Evolutionary conservation across 768 basidiomycete genomes (phyloP).

Genomic region (Pulveroboletus sp.): DNA sequence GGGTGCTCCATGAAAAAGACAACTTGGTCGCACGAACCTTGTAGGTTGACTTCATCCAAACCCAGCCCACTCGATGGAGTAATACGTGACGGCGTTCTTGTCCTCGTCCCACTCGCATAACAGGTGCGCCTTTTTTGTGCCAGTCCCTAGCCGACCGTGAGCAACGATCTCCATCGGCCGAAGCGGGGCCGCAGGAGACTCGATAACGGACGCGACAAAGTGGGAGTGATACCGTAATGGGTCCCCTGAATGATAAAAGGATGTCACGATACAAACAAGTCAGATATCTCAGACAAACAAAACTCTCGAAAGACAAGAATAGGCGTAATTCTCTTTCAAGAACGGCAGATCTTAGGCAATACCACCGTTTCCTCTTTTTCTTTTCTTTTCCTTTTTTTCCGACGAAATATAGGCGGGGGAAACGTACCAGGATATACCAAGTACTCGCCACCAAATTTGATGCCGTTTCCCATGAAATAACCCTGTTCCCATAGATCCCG

Average conservation of each 20-base stretch:
- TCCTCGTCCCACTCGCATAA: constrained; percentile 84
- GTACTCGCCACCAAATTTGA: constrained; percentile 95
- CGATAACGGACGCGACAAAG: constrained; percentile 80
- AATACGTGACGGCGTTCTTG: constrained; percentile 60
- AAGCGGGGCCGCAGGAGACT: constrained; percentile 54
- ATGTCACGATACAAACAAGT: constrained; percentile 1
- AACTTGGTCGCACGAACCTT: background rate
- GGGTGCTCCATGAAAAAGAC: background rate
- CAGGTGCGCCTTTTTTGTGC: constrained; percentile 93
- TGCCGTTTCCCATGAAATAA: constrained; percentile 82
- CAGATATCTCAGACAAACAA: constrained; percentile 4
- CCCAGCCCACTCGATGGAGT: constrained; percentile 87
- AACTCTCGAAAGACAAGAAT: background rate
- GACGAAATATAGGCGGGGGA: background rate
- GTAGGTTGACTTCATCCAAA: constrained; percentile 48
- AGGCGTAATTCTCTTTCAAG: background rate
- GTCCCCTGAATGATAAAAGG: constrained; percentile 54
- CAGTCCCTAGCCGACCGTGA: constrained; percentile 91
- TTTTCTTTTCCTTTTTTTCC: background rate
- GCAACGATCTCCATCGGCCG: constrained; percentile 93
- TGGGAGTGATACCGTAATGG: constrained; percentile 96
- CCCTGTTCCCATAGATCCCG: constrained; percentile 77
- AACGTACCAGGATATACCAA: constrained; percentile 88
- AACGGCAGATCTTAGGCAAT: background rate
- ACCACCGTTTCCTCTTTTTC: no score